These are phyloP conservation scores for Ulmus americana DNA, from an alignment of 331 rosid species.

Conservation along the genomic window DNA sequence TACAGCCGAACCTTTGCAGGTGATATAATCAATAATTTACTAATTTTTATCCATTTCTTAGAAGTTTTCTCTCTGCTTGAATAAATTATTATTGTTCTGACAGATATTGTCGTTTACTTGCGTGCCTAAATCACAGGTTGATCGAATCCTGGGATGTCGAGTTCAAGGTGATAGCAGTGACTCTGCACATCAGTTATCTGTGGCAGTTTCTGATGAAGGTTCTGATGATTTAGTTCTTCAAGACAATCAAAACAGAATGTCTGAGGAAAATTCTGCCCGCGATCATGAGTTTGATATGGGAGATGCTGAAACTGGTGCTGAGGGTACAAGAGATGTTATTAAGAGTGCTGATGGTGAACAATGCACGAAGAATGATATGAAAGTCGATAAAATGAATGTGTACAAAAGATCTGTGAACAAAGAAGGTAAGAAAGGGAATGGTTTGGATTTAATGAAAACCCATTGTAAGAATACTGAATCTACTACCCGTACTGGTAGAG, in stretches of 20 bases:
- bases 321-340: constrained; percentile 41
- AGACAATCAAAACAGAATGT: constrained; percentile 42
- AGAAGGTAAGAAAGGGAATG: constrained; percentile 58
- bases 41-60: constrained; percentile 18
- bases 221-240: constrained; percentile 43
- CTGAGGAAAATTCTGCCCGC: constrained; percentile 44
- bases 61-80: constrained; percentile 9
- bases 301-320: constrained; percentile 38
- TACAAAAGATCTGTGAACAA: constrained; percentile 63
- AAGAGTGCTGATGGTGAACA: constrained; percentile 47
- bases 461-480: constrained; percentile 40
- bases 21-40: constrained; percentile 24
- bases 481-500: constrained; percentile 29
- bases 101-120: constrained; percentile 22
- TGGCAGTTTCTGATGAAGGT: constrained; percentile 40
- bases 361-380: constrained; percentile 35
- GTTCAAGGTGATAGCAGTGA: constrained; percentile 42
- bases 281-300: constrained; percentile 52
- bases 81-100: constrained; percentile 21
- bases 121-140: constrained; percentile 58
- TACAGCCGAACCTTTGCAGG: constrained; percentile 65
- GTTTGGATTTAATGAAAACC: constrained; percentile 33
- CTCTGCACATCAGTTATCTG: constrained; percentile 38
- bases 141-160: constrained; percentile 92
- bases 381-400: constrained; percentile 55